phyloP scores from a whole-genome alignment of 306 rosid genomes.

The Citrullus amarus region DNA sequence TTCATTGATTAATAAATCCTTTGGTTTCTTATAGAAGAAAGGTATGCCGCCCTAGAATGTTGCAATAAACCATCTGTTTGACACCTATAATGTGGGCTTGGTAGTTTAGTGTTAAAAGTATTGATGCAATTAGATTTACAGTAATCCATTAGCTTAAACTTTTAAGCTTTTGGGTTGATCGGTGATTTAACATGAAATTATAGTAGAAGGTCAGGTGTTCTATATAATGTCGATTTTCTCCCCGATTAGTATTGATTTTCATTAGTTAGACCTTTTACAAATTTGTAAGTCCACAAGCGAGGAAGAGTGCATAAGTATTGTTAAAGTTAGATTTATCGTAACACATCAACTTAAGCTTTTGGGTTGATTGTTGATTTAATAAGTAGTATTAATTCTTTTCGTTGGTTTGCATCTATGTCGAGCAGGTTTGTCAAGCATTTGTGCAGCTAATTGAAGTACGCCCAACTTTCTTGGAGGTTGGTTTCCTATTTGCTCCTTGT shows the following conservation, averaged over 20 bases:
- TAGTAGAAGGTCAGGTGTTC: background rate
- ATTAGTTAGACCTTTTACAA: background rate
- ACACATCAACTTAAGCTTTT: background rate
- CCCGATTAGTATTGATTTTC: background rate
- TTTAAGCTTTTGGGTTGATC: background rate
- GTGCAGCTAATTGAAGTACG: conserved; percentile 96
- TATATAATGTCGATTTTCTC: no score
- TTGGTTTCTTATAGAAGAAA: background rate
- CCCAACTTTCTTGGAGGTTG: conserved; percentile 86
- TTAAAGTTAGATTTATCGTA: no score
- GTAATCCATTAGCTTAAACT: no score
- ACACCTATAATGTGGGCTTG: background rate
- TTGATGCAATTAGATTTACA: background rate
- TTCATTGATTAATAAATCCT: background rate
- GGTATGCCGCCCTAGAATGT: background rate
- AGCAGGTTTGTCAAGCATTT: conserved; percentile 91
- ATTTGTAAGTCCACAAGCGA: background rate
- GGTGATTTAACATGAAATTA: background rate
- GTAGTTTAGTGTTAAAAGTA: background rate
- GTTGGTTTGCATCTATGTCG: conserved; percentile 9
- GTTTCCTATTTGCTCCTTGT: background rate
- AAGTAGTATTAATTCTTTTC: background rate
- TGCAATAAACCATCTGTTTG: background rate
- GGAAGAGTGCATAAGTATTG: background rate
- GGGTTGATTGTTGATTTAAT: background rate